A percentile compares a stretch with the other conserved stretches of the same genome.
Evolutionary conservation across 805 yeast genomes (phyloP).

Genomic region (Torulaspora microellipsoides): DNA sequence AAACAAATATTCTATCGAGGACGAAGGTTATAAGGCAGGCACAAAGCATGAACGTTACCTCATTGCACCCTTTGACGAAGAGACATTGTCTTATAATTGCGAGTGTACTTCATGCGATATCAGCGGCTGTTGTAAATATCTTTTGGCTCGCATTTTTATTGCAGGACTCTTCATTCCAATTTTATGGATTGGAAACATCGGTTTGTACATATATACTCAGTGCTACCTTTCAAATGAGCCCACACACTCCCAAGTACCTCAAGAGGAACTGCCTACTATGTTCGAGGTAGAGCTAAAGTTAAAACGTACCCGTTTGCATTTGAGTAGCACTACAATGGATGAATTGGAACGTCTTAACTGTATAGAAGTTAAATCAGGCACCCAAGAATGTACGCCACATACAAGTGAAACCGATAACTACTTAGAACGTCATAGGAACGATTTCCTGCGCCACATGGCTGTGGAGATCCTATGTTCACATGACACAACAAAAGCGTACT

Average conservation of each 20-base stretch:
- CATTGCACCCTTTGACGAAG: constrained; percentile 18
- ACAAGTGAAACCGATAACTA: neutral
- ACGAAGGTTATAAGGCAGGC: neutral
- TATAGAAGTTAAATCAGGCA: neutral
- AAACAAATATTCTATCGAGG: neutral
- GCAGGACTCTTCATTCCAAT: constrained; percentile 26
- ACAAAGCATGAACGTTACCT: constrained; percentile 4
- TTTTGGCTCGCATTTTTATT: constrained; percentile 16
- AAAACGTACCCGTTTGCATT: constrained; percentile 7
- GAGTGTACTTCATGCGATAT: constrained; percentile 23
- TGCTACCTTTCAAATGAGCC: constrained; percentile 23
- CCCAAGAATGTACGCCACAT: neutral
- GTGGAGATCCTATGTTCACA: constrained; percentile 18
- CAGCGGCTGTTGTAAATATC: constrained; percentile 2
- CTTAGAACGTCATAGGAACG: constrained; percentile 2
- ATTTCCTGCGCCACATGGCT: constrained; percentile 12
- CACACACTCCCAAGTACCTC: constrained; percentile 18
- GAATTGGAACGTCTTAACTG: constrained; percentile 11
- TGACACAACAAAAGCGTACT: constrained; percentile 11
- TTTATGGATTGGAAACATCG: constrained; percentile 19
- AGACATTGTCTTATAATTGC: constrained; percentile 15
- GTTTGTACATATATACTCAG: constrained; percentile 19
- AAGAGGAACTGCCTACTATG: constrained; percentile 29
- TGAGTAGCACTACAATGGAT: constrained; percentile 2
- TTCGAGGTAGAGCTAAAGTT: constrained; percentile 18